Evolutionary conservation across 192 early-diverging fungal genomes (phyloP).

Genomic region (Gonapodya sp.): DNA sequence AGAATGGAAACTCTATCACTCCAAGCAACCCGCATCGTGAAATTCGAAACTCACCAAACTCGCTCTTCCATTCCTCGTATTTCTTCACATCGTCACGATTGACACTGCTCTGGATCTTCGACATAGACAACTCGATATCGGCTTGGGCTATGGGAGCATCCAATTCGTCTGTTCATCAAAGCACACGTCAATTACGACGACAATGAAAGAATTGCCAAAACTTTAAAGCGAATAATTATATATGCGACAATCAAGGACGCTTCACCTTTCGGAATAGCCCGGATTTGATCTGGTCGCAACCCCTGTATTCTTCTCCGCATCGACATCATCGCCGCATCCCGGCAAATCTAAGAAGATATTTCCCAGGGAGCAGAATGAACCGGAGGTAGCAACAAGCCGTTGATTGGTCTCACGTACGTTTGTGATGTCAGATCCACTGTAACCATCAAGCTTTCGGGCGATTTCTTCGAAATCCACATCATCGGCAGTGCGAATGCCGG

Average conservation of each 20-base stretch:
- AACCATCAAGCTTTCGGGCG: slow-evolving; percentile 43
- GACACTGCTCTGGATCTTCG: slow-evolving; percentile 49
- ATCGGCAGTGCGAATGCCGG: slow-evolving; percentile 30
- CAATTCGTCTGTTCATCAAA: slow-evolving; percentile 32
- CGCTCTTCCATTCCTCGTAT: slow-evolving; percentile 55
- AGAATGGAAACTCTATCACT: too few relatives aligned
- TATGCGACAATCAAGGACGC: neutral
- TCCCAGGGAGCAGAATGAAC: neutral
- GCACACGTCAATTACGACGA: neutral
- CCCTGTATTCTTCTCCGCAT: slow-evolving; percentile 48
- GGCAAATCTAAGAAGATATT: slow-evolving; percentile 25
- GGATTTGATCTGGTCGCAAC: slow-evolving; percentile 43
- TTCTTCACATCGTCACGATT: slow-evolving; percentile 41
- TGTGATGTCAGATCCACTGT: slow-evolving; percentile 51
- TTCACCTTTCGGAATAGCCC: slow-evolving; percentile 37
- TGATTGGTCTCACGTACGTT: slow-evolving; percentile 28
- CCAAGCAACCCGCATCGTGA: too few relatives aligned
- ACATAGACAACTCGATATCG: slow-evolving; percentile 39
- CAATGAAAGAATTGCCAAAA: too few relatives aligned
- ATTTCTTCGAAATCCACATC: slow-evolving; percentile 39
- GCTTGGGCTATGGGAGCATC: slow-evolving; percentile 37
- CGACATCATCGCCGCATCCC: slow-evolving; percentile 27
- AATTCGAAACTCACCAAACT: slow-evolving; percentile 42
- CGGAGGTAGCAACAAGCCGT: neutral
- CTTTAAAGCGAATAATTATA: too few relatives aligned